Evolutionary conservation across 306 rosid genomes (phyloP).

Genomic region (Carpinus fangiana): DNA sequence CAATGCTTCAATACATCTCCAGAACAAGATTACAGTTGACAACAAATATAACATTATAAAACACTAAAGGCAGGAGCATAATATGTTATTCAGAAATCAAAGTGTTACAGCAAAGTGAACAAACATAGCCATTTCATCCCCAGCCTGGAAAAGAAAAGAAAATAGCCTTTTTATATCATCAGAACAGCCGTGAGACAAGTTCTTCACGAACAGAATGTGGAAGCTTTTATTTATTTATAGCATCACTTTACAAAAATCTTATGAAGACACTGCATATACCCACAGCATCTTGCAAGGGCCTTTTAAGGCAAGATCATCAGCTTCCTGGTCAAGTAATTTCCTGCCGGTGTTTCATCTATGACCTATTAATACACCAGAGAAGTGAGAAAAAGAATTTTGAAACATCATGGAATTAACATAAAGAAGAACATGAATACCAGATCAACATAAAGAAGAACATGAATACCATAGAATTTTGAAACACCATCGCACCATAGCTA

Average conservation of each 20-base stretch:
- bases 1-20: neutral
- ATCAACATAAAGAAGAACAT: too few species aligned
- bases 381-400: neutral
- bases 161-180: neutral
- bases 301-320: conserved; percentile 3
- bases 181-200: neutral
- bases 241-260: neutral
- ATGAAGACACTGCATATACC: neutral
- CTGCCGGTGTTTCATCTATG: neutral
- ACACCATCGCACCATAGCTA: too few species aligned
- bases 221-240: neutral
- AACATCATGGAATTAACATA: neutral
- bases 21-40: neutral
- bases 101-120: neutral
- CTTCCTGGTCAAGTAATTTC: neutral
- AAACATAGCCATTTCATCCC: neutral
- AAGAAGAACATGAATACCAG: neutral
- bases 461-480: too few species aligned
- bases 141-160: neutral
- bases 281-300: neutral
- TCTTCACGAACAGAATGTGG: neutral
- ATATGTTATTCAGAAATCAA: neutral
- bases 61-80: too few species aligned
- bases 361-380: neutral
- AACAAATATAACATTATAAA: neutral